Evolutionary conservation across 164 flowering plant species (phyloP).

Genomic region (Aristolochia californica): DNA sequence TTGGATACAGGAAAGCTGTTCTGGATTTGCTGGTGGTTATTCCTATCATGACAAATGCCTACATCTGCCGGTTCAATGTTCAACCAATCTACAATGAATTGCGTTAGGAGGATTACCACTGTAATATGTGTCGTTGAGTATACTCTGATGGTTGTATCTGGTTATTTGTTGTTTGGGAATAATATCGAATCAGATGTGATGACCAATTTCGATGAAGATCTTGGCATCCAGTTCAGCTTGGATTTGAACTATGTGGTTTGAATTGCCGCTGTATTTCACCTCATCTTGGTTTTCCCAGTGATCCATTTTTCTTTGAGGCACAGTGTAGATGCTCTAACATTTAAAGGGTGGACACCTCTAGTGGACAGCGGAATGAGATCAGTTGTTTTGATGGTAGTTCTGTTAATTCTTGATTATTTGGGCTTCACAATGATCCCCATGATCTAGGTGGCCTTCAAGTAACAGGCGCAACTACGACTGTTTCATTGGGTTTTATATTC

Average conservation of each 20-base stretch:
- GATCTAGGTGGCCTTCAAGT: conserved; percentile 96
- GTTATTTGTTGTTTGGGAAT: conserved; percentile 77
- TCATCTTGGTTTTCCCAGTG: conserved; percentile 90
- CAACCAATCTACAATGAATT: conserved; percentile 96
- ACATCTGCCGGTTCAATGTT: conserved; percentile 87
- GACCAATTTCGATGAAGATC: conserved; percentile 80
- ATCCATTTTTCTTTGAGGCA: conserved; percentile 87
- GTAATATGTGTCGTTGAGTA: conserved; percentile 61
- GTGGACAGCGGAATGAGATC: conserved; percentile 77
- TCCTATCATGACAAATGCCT: conserved; percentile 92
- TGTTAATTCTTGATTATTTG: conserved; percentile 51
- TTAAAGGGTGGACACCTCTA: conserved; percentile 54
- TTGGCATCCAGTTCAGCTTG: conserved; percentile 72
- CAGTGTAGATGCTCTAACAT: conserved; percentile 70
- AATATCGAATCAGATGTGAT: conserved; percentile 79
- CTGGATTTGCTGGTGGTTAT: conserved; percentile 68
- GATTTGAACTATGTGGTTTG: conserved; percentile 69
- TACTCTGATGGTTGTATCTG: conserved; percentile 64
- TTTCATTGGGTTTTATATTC: conserved; percentile 83
- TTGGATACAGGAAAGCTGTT: conserved; percentile 62
- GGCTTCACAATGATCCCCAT: conserved; percentile 87
- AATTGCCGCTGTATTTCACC: conserved; percentile 73
- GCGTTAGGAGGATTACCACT: conserved; percentile 75
- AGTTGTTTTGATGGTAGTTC: conserved; percentile 41
- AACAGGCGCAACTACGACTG: conserved; percentile 94